Evolutionary conservation across 805 yeast genomes (phyloP), one percentile per base, ranked within the genome.

Genomic region (Starmerella lactis-condensi): DNA sequence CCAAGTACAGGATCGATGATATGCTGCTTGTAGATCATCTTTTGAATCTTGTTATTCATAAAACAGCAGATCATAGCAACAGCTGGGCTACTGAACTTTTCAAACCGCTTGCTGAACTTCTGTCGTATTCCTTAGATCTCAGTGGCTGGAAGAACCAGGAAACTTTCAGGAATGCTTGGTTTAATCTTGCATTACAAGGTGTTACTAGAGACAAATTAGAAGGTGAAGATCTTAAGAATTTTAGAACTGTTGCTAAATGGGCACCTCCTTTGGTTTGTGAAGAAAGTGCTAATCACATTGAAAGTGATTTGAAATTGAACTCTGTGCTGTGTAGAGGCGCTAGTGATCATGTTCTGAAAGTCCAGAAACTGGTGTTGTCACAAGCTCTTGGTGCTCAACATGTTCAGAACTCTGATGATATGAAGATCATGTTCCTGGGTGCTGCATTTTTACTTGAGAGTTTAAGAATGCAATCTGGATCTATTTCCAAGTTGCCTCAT

Each of bases 131-230:
- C 5, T 5, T 6, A 9, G 24, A 13, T 10, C 14, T 55, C 83
- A 33, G 93, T 94, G 3, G 55, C 39, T 66, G 67, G 24, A 57
- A 57, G 2, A 57, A 69, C 1, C 57, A 70, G 29, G 62, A 65
- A 28, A 57, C 72, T 36, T 79, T 85, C 59, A 66, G 91, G 47
- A 76, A 89, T 52, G 70, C 81, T 26, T 89, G 99, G 99, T 81
- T 79, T 52, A 89, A 85, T 47, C 61, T 89, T 63, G 85, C 74
- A 4, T 76, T 83, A 17, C 93, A 89, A 52, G 98, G 98, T 0
- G 81, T 72, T 49, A 65, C 70, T n/a, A 60, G 60, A 33, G 61
- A 61, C 14, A 37, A 54, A 3, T 57, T 72, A 46, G 64, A 69
- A 11, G 53, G 56, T 33, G 54, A 55, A n/a, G 63, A 66, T 45